Evolutionary conservation across 2,329 filamentous ascomycete genomes (phyloP).

Genomic region (Colletotrichum gigasporum): DNA sequence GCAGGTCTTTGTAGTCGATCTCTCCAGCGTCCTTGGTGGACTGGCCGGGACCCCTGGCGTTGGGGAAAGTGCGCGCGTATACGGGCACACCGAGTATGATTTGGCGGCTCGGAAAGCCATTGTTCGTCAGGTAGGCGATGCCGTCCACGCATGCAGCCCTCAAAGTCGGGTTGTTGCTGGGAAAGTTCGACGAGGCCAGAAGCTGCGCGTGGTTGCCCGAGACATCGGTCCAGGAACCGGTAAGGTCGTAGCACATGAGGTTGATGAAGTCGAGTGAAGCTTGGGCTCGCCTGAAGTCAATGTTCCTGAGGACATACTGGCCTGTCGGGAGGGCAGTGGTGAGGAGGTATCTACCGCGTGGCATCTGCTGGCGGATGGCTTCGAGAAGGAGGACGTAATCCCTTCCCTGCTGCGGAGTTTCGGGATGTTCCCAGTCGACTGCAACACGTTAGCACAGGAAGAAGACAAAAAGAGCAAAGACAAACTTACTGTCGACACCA

Average conservation of each 20-base stretch:
- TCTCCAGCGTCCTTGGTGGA: constrained; percentile 58
- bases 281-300: constrained; percentile 62
- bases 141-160: constrained; percentile 62
- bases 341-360: constrained; percentile 64
- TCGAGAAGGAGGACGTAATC: constrained; percentile 67
- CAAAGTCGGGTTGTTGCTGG: constrained; percentile 38
- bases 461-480: not conserved
- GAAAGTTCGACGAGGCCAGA: constrained; percentile 41
- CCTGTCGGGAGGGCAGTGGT: constrained; percentile 71
- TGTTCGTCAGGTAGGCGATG: constrained; percentile 61
- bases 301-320: constrained; percentile 68
- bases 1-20: constrained; percentile 71
- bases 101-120: constrained; percentile 65
- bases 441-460: not conserved
- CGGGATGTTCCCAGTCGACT: constrained; percentile 78
- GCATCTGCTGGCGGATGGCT: constrained; percentile 63
- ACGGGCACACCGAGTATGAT: constrained; percentile 70
- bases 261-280: constrained; percentile 69
- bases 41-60: constrained; percentile 62
- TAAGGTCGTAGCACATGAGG: constrained; percentile 76
- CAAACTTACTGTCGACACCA: constrained; percentile 67
- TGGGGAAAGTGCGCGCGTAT: constrained; percentile 70
- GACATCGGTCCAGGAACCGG: constrained; percentile 68
- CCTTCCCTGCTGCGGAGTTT: constrained; percentile 59
- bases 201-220: constrained; percentile 74